Evolutionary conservation across 106 monocot species (phyloP).

Genomic region (Alisma plantagoaquatica): DNA sequence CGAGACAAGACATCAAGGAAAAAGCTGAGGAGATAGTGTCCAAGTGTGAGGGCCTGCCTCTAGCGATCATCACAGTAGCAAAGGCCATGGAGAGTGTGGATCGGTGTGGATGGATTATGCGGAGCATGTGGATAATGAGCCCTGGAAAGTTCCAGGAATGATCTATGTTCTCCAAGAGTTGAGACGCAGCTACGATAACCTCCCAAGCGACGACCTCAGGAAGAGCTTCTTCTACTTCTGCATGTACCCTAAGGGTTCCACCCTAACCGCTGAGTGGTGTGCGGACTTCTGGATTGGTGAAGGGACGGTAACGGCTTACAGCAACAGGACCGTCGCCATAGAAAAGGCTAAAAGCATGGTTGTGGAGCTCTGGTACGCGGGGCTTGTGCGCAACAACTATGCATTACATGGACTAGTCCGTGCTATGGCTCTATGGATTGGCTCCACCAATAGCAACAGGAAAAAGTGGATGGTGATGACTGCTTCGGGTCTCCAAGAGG

Average conservation of each 20-base stretch:
- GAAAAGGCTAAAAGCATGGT: background rate
- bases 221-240: background rate
- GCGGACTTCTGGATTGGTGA: background rate
- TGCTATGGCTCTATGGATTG: background rate
- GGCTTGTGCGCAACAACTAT: no score
- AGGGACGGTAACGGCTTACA: background rate
- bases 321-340: background rate
- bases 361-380: no score
- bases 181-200: background rate
- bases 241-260: background rate
- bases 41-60: background rate
- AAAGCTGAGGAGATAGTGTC: background rate
- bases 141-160: background rate
- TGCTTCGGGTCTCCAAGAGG: background rate
- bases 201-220: background rate
- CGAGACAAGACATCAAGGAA: background rate
- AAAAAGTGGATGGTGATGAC: background rate
- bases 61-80: background rate
- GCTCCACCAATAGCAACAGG: no score
- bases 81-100: background rate
- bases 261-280: background rate
- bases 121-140: background rate
- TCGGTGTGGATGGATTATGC: background rate
- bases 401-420: background rate
- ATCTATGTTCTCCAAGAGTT: background rate